Conservation (phyloP, 106 monocot species). For the Allium sativum region DNA sequence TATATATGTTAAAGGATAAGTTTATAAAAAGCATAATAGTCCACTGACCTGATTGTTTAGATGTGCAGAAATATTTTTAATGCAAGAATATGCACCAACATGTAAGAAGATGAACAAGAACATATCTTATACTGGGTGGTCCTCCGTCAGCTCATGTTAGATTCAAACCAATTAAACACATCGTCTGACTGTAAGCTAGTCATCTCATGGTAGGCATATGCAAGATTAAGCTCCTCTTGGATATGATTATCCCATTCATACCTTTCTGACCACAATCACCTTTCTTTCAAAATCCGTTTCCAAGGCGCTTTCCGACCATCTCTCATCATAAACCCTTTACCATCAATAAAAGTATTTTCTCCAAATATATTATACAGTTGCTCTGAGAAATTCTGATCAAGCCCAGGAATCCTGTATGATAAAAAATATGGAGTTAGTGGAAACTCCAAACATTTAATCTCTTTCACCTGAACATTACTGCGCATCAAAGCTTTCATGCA, state of each 20-base stretch:
- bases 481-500: constrained; percentile 45
- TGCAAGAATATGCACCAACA: too few species aligned
- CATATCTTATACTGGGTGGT: background rate
- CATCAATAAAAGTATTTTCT: constrained; percentile 58
- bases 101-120: too few species aligned
- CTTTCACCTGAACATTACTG: constrained; percentile 51
- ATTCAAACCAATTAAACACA: constrained; percentile 72
- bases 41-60: too few species aligned
- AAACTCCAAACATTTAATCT: constrained; percentile 61
- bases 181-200: constrained; percentile 55
- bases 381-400: constrained; percentile 40
- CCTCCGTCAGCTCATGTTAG: constrained; percentile 36
- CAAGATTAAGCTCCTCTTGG: constrained; percentile 83
- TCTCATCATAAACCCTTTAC: constrained; percentile 51
- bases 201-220: constrained; percentile 94
- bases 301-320: constrained; percentile 71
- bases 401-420: constrained; percentile 55
- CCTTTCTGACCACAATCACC: constrained; percentile 9
- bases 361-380: constrained; percentile 45
- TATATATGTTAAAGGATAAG: too few species aligned
- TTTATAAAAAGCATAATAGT: too few species aligned
- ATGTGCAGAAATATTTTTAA: too few species aligned
- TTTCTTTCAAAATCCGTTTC: constrained; percentile 42
- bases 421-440: constrained; percentile 55
- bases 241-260: constrained; percentile 44